Conservation (phyloP, 768 basidiomycete species). For the Leccinum disarticulatum region DNA sequence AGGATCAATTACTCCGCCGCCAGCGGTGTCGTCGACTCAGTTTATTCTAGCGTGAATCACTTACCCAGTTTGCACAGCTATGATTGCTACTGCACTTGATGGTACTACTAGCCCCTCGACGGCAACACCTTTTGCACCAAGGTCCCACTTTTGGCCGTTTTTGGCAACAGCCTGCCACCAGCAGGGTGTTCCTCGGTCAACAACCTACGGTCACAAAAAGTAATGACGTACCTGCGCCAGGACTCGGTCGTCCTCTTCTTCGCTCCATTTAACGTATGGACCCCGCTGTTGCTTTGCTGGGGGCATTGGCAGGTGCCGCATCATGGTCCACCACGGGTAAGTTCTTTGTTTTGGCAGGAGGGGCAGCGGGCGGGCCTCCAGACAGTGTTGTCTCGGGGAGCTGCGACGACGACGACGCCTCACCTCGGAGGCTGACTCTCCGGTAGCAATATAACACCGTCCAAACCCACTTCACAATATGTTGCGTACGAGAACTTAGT, state of each 20-base stretch:
- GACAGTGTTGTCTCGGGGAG: conserved; percentile 11
- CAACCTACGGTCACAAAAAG: not conserved
- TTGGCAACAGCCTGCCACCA: conserved; percentile 36
- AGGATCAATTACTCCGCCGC: no score
- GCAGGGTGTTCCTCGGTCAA: not conserved
- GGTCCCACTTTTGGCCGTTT: conserved; percentile 40
- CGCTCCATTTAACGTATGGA: conserved; percentile 44
- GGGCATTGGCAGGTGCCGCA: conserved; percentile 6
- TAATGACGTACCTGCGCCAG: conserved; percentile 34
- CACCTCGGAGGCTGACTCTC: conserved; percentile 6
- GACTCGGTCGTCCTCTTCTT: conserved; percentile 39
- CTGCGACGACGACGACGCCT: conserved; percentile 2
- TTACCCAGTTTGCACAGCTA: conserved; percentile 41
- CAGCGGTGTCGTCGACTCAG: no score
- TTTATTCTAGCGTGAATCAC: not conserved
- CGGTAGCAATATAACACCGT: not conserved
- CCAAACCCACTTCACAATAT: not conserved
- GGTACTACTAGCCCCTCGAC: conserved; percentile 35
- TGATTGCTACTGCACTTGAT: conserved; percentile 41
- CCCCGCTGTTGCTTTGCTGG: conserved; percentile 36
- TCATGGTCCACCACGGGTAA: conserved; percentile 33
- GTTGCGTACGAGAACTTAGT: conserved; percentile 10
- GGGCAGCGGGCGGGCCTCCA: not conserved
- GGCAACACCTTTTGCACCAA: conserved; percentile 41
- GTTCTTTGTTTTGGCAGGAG: conserved; percentile 19